Evolutionary conservation across 139 green algal genomes (phyloP), one percentile per base, ranked within the genome.

Genomic region (Chlorokybus atmophyticus): DNA sequence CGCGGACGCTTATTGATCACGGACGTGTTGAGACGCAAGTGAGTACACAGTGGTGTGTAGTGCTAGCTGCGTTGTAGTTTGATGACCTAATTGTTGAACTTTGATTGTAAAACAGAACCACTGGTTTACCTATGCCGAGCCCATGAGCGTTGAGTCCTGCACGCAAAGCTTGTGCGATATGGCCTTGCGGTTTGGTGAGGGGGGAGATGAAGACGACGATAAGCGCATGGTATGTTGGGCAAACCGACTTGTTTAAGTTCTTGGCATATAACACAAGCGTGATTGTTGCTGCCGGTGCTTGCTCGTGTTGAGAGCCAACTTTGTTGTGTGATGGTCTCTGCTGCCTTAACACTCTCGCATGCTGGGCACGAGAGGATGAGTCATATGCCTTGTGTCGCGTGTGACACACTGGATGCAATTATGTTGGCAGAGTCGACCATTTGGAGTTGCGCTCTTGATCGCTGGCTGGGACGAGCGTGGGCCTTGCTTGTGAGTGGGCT

Each of bases 91-190:
- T n/a, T n/a, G n/a, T n/a, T n/a, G n/a, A n/a, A n/a, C n/a, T n/a
- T n/a, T n/a, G n/a, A n/a, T n/a, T n/a, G n/a, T n/a, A n/a, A n/a
- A n/a, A n/a, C 87, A 96, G 83, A 80, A 90, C 74, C 89, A 98
- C 60, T 68, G 82, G 4, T 99, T 98, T 76, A 90, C 83, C 0
- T 99, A 95, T 75, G 93, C 95, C 66, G 92, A 99, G 73, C 73
- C 85, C 7, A 97, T 99, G 83, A 83, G 86, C 0, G 68, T 96
- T 14, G 85, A 95, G 68, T 90, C 79, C 0, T 80, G 79, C 49
- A 95, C 88, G 4, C 83, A 94, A 62, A 83, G 79, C 6, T 67
- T 98, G 55, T 97, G 87, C 65, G 92, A 96, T 55, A 56, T 99
- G 30, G 85, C 90, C 3, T 72, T 98, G 38, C 74, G 72, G 1